A percentile compares a stretch with the other conserved stretches of the same genome.
Conservation (phyloP, 805 yeast species). For the Sugiyamaella americana region DNA sequence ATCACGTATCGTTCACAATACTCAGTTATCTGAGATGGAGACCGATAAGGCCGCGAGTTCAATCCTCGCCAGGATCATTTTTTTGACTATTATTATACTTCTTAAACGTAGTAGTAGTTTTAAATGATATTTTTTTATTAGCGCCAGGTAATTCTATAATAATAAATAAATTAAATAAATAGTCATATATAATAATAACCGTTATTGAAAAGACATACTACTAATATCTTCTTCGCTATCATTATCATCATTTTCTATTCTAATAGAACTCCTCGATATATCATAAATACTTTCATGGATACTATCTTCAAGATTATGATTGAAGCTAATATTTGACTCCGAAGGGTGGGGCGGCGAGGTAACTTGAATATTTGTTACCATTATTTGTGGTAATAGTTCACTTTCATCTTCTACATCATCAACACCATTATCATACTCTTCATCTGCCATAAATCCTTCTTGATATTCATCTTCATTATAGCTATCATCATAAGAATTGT, state of each 20-base stretch:
- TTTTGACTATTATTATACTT: too few species aligned
- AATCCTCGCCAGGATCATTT: slow-evolving; percentile 22
- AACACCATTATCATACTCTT: slow-evolving; percentile 10
- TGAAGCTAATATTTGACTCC: too few species aligned
- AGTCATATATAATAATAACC: neutral
- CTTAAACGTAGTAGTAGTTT: neutral
- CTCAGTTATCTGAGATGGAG: slow-evolving; percentile 4
- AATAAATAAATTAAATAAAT: too few species aligned
- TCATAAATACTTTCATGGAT: too few species aligned
- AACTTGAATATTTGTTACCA: too few species aligned
- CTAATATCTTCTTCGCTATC: neutral
- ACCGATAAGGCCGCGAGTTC: slow-evolving; percentile 26
- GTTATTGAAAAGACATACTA: neutral
- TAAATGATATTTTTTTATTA: neutral
- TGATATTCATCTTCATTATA: slow-evolving; percentile 19
- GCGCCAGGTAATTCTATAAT: too few species aligned
- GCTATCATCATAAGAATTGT: slow-evolving; percentile 17
- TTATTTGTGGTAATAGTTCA: too few species aligned
- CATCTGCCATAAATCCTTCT: slow-evolving; percentile 22
- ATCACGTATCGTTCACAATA: slow-evolving; percentile 25
- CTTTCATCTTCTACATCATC: neutral
- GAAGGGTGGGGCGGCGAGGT: too few species aligned
- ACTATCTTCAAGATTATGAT: too few species aligned
- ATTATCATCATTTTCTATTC: neutral
- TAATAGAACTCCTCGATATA: too few species aligned